These are phyloP conservation scores for Fraxinus sp. DNA, from an alignment of 305 asterid species.

Conservation along the genomic window DNA sequence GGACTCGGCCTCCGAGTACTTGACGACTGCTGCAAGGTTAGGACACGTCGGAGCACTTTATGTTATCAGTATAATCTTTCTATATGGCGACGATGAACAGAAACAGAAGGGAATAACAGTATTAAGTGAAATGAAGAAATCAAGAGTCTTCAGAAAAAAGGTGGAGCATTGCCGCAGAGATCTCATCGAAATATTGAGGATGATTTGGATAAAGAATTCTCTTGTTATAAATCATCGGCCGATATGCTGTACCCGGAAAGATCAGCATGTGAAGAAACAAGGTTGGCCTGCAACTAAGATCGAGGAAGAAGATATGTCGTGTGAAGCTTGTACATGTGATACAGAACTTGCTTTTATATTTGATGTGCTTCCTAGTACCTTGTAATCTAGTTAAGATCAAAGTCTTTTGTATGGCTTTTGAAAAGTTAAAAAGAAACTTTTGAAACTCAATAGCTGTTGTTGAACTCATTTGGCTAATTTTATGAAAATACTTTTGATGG, in stretches of 20 bases:
- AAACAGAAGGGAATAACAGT: slow-evolving; percentile 16
- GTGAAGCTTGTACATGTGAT: slow-evolving; percentile 29
- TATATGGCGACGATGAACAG: slow-evolving; percentile 2
- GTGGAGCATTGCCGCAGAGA: neutral
- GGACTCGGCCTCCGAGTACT: slow-evolving; percentile 13
- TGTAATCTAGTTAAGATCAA: neutral
- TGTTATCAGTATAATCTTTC: slow-evolving; percentile 12
- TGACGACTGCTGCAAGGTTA: slow-evolving; percentile 20
- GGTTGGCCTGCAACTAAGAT: neutral
- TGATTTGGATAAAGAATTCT: slow-evolving; percentile 19
- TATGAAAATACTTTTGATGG: no score
- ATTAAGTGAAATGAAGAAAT: slow-evolving; percentile 12
- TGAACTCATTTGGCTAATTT: no score
- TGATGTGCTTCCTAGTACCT: neutral
- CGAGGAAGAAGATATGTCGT: slow-evolving; percentile 9
- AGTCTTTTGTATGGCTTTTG: neutral
- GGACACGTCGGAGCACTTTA: slow-evolving; percentile 33
- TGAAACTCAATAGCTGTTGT: no score
- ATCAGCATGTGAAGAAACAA: neutral
- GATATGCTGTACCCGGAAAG: neutral
- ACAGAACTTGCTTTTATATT: slow-evolving; percentile 11
- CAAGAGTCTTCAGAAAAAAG: neutral
- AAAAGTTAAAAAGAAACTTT: no score
- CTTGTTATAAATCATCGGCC: neutral
- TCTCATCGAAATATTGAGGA: neutral